These are phyloP conservation scores for Neurospora sp. DNA, from an alignment of 495 filamentous ascomycete genomes.

Conservation along the genomic window DNA sequence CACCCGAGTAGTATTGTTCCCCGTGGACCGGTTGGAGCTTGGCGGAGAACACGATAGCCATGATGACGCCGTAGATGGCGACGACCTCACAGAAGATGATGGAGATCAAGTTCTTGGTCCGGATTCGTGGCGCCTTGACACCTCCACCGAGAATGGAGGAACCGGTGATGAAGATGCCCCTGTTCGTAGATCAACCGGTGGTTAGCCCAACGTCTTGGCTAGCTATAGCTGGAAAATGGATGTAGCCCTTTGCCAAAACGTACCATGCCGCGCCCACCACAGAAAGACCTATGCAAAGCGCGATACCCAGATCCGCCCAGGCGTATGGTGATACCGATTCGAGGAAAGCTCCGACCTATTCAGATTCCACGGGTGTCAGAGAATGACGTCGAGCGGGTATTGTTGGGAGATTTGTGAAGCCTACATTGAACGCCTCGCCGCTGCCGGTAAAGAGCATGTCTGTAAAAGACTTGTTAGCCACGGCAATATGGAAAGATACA, in stretches of 20 bases:
- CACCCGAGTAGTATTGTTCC: slow-evolving; percentile 52
- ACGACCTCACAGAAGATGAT: slow-evolving; percentile 99
- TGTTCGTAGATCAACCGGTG: slow-evolving; percentile 21
- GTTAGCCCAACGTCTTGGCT: neutral
- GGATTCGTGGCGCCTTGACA: slow-evolving; percentile 90
- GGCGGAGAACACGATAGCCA: slow-evolving; percentile 94
- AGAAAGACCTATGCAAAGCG: slow-evolving; percentile 88
- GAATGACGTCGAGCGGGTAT: slow-evolving; percentile 7
- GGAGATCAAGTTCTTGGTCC: slow-evolving; percentile 98
- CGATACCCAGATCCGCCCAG: slow-evolving; percentile 86
- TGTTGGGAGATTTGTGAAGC: slow-evolving; percentile 13
- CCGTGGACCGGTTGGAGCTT: slow-evolving; percentile 63
- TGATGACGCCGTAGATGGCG: slow-evolving; percentile 99
- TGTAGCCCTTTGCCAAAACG: slow-evolving; percentile 5
- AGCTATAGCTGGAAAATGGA: neutral
- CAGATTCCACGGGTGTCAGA: slow-evolving; percentile 47
- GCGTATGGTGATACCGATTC: slow-evolving; percentile 89
- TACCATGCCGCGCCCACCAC: slow-evolving; percentile 98
- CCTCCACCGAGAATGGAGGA: slow-evolving; percentile 97
- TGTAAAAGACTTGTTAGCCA: slow-evolving; percentile 35
- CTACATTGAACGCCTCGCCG: slow-evolving; percentile 93
- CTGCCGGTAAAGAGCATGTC: slow-evolving; percentile 97
- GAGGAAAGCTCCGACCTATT: slow-evolving; percentile 93
- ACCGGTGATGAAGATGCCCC: slow-evolving; percentile 98
- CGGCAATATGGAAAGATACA: slow-evolving; percentile 2